Percentiles rank a stretch among this genome's conserved stretches.
phyloP scores from a whole-genome alignment of 257 asterid species.

The Knoxia roxburghii region DNA sequence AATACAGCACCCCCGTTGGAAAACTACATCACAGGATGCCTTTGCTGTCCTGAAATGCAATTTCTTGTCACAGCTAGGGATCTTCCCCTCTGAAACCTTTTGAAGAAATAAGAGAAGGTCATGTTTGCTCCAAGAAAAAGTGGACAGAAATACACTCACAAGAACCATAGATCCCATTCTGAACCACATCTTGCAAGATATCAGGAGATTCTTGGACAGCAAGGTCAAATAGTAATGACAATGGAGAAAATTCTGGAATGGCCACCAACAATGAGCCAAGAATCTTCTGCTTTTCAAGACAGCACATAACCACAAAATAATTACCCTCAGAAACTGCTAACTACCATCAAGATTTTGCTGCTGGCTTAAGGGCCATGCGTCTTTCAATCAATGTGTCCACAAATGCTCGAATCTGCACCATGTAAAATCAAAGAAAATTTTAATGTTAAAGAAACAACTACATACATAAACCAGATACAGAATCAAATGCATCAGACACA shows the following conservation, averaged over 20 bases:
- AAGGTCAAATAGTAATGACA: background rate
- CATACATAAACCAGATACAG: background rate
- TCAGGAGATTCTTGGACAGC: constrained; percentile 2
- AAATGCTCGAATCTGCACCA: constrained; percentile 84
- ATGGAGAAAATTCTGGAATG: background rate
- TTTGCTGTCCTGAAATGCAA: constrained; percentile 29
- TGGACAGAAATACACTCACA: background rate
- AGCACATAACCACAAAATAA: constrained; percentile 19
- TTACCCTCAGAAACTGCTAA: constrained; percentile 12
- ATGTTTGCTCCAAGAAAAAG: background rate
- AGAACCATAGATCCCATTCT: constrained; percentile 4
- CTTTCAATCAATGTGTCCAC: constrained; percentile 92
- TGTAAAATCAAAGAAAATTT: constrained; percentile 9
- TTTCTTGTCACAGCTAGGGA: constrained; percentile 9
- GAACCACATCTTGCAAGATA: constrained; percentile 9
- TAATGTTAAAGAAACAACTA: constrained; percentile 2
- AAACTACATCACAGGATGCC: constrained; percentile 27
- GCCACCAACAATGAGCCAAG: constrained; percentile 5
- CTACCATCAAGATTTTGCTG: constrained; percentile 42
- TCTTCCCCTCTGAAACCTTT: constrained; percentile 4
- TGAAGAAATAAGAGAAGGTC: constrained; percentile 5
- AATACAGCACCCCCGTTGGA: constrained; percentile 28
- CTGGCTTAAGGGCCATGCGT: constrained; percentile 60
- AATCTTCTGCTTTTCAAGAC: constrained; percentile 17
- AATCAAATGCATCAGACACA: background rate